A percentile compares a stretch with the other conserved stretches of the same genome.
phyloP scores from a whole-genome alignment of 805 yeast species.

The Suhomyces tanzawaensis region DNA sequence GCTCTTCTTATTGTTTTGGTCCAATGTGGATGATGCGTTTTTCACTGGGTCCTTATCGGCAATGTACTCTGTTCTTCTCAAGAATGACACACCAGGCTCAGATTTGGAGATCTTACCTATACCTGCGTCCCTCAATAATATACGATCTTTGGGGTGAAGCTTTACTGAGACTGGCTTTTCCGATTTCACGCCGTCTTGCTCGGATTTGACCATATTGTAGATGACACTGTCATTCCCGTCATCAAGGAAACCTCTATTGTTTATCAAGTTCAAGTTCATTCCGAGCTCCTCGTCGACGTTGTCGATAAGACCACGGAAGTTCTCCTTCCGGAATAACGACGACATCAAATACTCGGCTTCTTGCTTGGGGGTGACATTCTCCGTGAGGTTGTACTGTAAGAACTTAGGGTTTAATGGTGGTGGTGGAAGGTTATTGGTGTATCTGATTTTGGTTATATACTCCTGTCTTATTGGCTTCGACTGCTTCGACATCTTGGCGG shows the following conservation, averaged over 20 bases:
- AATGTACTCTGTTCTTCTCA: slow-evolving; percentile 92
- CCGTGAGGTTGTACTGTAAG: slow-evolving; percentile 50
- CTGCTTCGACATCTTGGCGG: slow-evolving; percentile 5
- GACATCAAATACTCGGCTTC: slow-evolving; percentile 56
- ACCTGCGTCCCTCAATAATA: slow-evolving; percentile 76
- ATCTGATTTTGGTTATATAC: slow-evolving; percentile 77
- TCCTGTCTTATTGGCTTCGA: slow-evolving; percentile 57
- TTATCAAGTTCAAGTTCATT: slow-evolving; percentile 69
- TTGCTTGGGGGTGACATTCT: slow-evolving; percentile 31
- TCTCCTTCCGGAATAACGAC: slow-evolving; percentile 71
- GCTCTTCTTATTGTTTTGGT: slow-evolving; percentile 19
- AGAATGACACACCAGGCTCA: slow-evolving; percentile 65
- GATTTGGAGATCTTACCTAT: slow-evolving; percentile 42
- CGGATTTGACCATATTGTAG: slow-evolving; percentile 19
- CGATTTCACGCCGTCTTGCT: not conserved
- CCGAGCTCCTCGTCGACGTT: slow-evolving; percentile 65
- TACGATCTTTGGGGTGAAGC: slow-evolving; percentile 76
- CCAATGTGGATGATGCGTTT: slow-evolving; percentile 25
- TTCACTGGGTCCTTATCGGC: slow-evolving; percentile 51
- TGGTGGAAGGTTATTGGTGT: slow-evolving; percentile 85
- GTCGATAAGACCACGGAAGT: slow-evolving; percentile 58
- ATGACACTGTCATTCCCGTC: slow-evolving; percentile 49
- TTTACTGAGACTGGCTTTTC: slow-evolving; percentile 24
- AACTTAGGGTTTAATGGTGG: slow-evolving; percentile 91
- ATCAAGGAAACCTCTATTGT: slow-evolving; percentile 66